These are phyloP conservation scores for Penicillium steckii DNA, from an alignment of 495 filamentous ascomycete species.

Conservation along the genomic window DNA sequence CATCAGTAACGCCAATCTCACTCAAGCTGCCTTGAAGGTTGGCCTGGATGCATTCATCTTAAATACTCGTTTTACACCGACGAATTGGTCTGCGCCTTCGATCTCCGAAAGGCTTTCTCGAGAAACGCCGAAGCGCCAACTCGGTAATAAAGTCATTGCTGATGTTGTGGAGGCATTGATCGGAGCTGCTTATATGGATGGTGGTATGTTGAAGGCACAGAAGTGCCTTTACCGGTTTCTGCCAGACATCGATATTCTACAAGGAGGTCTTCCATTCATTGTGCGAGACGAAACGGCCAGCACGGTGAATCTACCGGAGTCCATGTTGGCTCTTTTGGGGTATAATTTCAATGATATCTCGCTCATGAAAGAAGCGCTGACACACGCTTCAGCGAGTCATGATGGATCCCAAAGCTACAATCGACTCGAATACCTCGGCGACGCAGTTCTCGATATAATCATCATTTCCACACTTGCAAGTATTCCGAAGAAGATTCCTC, in stretches of 20 bases:
- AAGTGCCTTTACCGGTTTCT: constrained; percentile 64
- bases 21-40: constrained; percentile 56
- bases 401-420: constrained; percentile 67
- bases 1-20: constrained; percentile 71
- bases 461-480: constrained; percentile 57
- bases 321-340: constrained; percentile 19
- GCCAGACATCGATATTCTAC: constrained; percentile 49
- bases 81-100: constrained; percentile 70
- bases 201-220: constrained; percentile 60
- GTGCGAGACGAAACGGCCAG: not conserved
- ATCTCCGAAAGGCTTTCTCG: constrained; percentile 41
- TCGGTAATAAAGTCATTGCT: constrained; percentile 80
- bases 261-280: not conserved
- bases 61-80: constrained; percentile 61
- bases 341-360: constrained; percentile 70
- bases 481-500: constrained; percentile 46
- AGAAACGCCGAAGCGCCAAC: constrained; percentile 26
- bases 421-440: constrained; percentile 87
- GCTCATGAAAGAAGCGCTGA: constrained; percentile 81
- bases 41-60: constrained; percentile 76
- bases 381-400: constrained; percentile 69
- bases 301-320: not conserved
- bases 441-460: constrained; percentile 80
- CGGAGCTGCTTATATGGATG: constrained; percentile 72
- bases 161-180: constrained; percentile 89